Conservation (phyloP, 495 filamentous ascomycete species). For the Neurospora terricola region DNA sequence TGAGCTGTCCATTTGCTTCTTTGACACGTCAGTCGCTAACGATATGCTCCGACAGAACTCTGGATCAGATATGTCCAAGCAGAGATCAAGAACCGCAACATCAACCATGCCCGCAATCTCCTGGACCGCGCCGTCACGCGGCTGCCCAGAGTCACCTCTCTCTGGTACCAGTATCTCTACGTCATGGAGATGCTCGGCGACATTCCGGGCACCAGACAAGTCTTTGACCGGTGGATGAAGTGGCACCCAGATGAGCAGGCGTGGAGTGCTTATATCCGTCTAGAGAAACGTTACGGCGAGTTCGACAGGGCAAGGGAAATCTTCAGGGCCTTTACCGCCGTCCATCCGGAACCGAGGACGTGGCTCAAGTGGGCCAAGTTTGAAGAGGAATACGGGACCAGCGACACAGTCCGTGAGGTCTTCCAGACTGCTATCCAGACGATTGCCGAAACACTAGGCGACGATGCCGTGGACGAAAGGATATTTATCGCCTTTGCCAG, state of each 20-base stretch:
- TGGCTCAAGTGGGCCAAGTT: conserved; percentile 99
- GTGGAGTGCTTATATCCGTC: conserved; percentile 91
- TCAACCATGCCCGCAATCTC: conserved; percentile 93
- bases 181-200: conserved; percentile 97
- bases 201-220: conserved; percentile 81
- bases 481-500: conserved; percentile 88
- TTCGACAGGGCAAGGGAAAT: conserved; percentile 75
- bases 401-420: conserved; percentile 84
- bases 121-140: conserved; percentile 92
- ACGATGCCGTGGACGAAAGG: conserved; percentile 94
- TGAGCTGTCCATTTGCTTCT: not conserved
- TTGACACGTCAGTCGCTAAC: not conserved
- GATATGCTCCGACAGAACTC: conserved; percentile 9
- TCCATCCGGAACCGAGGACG: conserved; percentile 90
- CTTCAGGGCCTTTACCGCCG: conserved; percentile 82
- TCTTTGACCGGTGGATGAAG: conserved; percentile 97
- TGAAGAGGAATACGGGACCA: conserved; percentile 89
- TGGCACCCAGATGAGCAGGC: conserved; percentile 96
- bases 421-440: conserved; percentile 84
- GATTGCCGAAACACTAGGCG: conserved; percentile 81
- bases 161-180: conserved; percentile 99
- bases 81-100: conserved; percentile 93
- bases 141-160: conserved; percentile 80
- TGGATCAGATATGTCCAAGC: conserved; percentile 87
- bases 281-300: conserved; percentile 91